Evolutionary conservation across 805 yeast species (phyloP).

Genomic region (Starmerella bombi): DNA sequence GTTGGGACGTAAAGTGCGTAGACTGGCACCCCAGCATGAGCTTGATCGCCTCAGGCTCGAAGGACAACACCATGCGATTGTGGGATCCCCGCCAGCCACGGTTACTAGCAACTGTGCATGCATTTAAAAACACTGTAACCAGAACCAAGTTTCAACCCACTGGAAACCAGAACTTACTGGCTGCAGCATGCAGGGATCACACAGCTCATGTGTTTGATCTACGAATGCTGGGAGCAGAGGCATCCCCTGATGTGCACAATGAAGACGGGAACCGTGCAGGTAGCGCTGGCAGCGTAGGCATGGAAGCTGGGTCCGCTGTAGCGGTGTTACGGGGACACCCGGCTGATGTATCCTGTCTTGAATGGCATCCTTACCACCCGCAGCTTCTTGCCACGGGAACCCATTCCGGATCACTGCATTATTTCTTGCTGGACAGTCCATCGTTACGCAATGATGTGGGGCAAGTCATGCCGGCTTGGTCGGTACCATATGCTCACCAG

Average conservation of each 20-base stretch:
- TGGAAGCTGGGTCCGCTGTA: background rate
- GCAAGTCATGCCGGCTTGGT: conserved; percentile 26
- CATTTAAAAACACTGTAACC: conserved; percentile 88
- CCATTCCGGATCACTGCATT: conserved; percentile 75
- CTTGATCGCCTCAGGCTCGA: conserved; percentile 80
- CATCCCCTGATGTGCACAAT: background rate
- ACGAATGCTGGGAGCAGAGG: conserved; percentile 28
- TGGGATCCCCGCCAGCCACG: conserved; percentile 84
- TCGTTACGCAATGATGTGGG: conserved; percentile 24
- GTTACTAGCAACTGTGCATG: conserved; percentile 70
- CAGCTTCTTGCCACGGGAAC: conserved; percentile 71
- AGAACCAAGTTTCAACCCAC: conserved; percentile 73
- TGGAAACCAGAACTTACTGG: conserved; percentile 59
- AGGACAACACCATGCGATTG: conserved; percentile 80
- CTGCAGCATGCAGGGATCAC: conserved; percentile 79
- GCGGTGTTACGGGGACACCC: conserved; percentile 60
- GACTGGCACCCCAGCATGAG: conserved; percentile 95
- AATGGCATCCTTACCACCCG: conserved; percentile 89
- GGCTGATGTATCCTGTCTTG: conserved; percentile 67
- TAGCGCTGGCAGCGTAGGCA: background rate
- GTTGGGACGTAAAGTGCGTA: conserved; percentile 95
- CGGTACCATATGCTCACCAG: conserved; percentile 86
- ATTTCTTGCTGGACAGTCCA: conserved; percentile 48
- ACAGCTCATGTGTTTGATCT: conserved; percentile 80
- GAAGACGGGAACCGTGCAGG: too few relatives aligned